Evolutionary conservation across 148 eudicot genomes (phyloP), one percentile per base, ranked within the genome.

Genomic region (Chenopodium album): DNA sequence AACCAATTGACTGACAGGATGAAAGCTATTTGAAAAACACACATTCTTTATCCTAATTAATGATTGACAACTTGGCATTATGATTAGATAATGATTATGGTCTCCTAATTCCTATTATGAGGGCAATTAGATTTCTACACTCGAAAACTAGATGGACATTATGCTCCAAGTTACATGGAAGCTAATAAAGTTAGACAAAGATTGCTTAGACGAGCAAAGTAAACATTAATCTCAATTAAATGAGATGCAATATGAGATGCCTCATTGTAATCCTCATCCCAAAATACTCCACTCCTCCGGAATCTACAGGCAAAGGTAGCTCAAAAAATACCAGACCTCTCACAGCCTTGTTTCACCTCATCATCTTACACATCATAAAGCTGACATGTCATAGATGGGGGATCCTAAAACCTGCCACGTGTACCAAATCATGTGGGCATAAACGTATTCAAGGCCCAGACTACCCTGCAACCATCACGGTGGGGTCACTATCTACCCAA

Each of bases 371-470:
- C 84, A 71, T 86, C 85, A 85, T 44, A 80, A 77, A 44, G 26
- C 79, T 82, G 79, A 84, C 80, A 75, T 82, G 80, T 71, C 85
- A 73, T 73, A 80, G 59, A 63, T 12, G 78, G 83, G 66, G 16
- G 66, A 20, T 34, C 60, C 47, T 32, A 32, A 29, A 0, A 8
- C 20, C 48, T 26, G 84, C 81, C 90, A 86, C 81, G 79, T 89
- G 81, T 84, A 75, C 79, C 56, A 2, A 48, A 81, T 83, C 86
- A 85, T 82, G 88, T 85, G 88, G 78, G 78, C 64, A 31, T 26
- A 67, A 73, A 80, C 85, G 76, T 79, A 80, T 83, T 59, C 44
- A 75, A 73, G 83, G 85, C 67, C 76, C 76, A 52, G 69, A 66
- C 78, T 80, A 72, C 60, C 69, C 69, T 22, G 79, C 81, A 77